Percentiles rank a stretch among this genome's conserved stretches.
Conservation (phyloP, 2,329 filamentous ascomycete genomes). For the Samsoniella hepiali region DNA sequence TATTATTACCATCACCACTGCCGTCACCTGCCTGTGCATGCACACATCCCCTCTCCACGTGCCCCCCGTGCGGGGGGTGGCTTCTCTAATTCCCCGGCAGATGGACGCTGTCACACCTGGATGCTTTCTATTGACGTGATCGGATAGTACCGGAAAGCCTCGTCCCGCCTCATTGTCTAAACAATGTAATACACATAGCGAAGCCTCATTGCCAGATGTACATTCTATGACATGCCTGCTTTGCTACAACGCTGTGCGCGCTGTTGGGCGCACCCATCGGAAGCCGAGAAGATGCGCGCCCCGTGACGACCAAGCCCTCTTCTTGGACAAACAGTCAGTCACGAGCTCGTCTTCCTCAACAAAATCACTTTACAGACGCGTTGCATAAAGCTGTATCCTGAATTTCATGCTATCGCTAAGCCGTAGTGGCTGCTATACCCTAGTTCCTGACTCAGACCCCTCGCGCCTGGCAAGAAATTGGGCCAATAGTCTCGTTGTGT, state of each 20-base stretch:
- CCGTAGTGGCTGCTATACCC: background rate
- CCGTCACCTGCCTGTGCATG: too few species aligned
- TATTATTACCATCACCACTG: background rate
- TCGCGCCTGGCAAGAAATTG: background rate
- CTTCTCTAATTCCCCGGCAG: too few species aligned
- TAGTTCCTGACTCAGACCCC: background rate
- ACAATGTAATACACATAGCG: too few species aligned
- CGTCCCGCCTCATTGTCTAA: too few species aligned
- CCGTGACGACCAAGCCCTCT: background rate
- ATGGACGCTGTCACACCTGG: too few species aligned
- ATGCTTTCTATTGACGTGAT: too few species aligned
- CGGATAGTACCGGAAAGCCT: too few species aligned
- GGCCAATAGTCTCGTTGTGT: background rate
- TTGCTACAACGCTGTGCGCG: background rate
- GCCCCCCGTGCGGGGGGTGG: background rate
- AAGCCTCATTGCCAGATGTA: too few species aligned
- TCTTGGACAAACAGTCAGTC: background rate
- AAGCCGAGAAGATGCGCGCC: background rate
- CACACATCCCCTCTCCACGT: conserved; percentile 7
- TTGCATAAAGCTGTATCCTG: background rate
- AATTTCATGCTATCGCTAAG: background rate
- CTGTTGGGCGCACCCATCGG: background rate
- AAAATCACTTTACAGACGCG: background rate
- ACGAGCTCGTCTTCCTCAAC: conserved; percentile 3
- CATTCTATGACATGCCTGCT: too few species aligned